These are phyloP conservation scores for Quillaja saponaria DNA, from an alignment of 306 rosid genomes.

Conservation along the genomic window DNA sequence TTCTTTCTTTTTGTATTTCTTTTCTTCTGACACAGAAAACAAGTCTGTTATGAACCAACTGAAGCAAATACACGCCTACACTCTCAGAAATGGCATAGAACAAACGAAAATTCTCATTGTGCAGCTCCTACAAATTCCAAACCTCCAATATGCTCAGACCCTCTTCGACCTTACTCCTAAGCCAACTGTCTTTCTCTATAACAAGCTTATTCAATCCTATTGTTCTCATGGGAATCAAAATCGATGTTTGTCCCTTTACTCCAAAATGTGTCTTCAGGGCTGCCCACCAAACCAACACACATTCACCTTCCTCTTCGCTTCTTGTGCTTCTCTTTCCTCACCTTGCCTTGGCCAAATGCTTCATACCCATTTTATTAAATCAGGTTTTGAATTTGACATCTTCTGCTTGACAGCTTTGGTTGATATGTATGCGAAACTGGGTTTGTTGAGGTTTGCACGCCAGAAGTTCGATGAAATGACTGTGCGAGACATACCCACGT, in stretches of 20 bases:
- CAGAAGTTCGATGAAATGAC: slow-evolving; percentile 55
- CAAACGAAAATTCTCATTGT: slow-evolving; percentile 48
- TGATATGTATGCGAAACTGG: slow-evolving; percentile 62
- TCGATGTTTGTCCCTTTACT: slow-evolving; percentile 51
- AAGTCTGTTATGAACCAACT: slow-evolving; percentile 54
- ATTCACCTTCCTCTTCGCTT: slow-evolving; percentile 64
- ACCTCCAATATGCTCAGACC: slow-evolving; percentile 53
- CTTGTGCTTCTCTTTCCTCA: slow-evolving; percentile 51
- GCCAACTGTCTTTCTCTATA: slow-evolving; percentile 59
- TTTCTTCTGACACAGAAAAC: background rate
- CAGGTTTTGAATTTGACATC: too few species aligned
- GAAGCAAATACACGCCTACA: slow-evolving; percentile 71
- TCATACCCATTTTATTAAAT: slow-evolving; percentile 70
- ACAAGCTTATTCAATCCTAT: slow-evolving; percentile 69
- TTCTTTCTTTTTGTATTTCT: too few species aligned
- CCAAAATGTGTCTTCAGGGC: slow-evolving; percentile 54
- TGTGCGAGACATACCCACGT: slow-evolving; percentile 47
- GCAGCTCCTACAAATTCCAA: slow-evolving; percentile 56
- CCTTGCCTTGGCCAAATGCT: slow-evolving; percentile 44
- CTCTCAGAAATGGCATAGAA: slow-evolving; percentile 62
- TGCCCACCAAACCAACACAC: slow-evolving; percentile 57
- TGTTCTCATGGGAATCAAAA: slow-evolving; percentile 33
- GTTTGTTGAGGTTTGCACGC: slow-evolving; percentile 46
- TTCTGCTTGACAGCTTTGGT: slow-evolving; percentile 67
- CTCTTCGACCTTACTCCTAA: slow-evolving; percentile 50